A percentile compares a stretch with the other conserved stretches of the same genome.
Evolutionary conservation across 805 yeast genomes (phyloP).

Genomic region (Clavispora phyllophila): DNA sequence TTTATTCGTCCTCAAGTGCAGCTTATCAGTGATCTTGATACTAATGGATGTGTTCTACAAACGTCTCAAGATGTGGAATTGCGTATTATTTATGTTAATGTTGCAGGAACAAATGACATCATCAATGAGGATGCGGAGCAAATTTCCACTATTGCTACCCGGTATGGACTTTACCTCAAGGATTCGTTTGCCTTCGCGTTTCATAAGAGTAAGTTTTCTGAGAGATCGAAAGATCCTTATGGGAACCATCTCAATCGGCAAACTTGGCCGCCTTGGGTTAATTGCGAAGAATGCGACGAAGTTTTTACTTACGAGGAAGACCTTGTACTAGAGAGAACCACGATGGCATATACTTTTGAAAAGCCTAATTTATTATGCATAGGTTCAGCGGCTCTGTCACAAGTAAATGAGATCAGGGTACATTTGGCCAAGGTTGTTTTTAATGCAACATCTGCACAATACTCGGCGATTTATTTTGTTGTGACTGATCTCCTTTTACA

Average conservation of each 20-base stretch:
- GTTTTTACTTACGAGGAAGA: slow-evolving; percentile 18
- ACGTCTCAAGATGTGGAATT: slow-evolving; percentile 57
- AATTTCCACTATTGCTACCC: slow-evolving; percentile 45
- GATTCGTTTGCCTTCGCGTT: slow-evolving; percentile 55
- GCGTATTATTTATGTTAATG: slow-evolving; percentile 43
- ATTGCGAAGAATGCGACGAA: slow-evolving; percentile 24
- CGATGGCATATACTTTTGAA: slow-evolving; percentile 41
- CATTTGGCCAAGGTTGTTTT: slow-evolving; percentile 35
- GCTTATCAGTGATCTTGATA: slow-evolving; percentile 42
- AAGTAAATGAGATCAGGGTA: slow-evolving; percentile 26
- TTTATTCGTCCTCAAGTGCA: slow-evolving; percentile 83
- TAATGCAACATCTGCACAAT: slow-evolving; percentile 35
- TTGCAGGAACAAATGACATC: slow-evolving; percentile 35
- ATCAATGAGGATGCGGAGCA: slow-evolving; percentile 29
- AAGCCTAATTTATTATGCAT: slow-evolving; percentile 51
- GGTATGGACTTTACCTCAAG: slow-evolving; percentile 51
- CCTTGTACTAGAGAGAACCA: slow-evolving; percentile 29
- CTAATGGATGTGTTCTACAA: slow-evolving; percentile 44
- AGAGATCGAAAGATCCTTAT: slow-evolving; percentile 2
- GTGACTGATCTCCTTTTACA: slow-evolving; percentile 32
- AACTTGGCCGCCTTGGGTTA: slow-evolving; percentile 18
- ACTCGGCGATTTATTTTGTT: slow-evolving; percentile 30
- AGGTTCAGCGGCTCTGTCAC: slow-evolving; percentile 18
- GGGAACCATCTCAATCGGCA: background rate
- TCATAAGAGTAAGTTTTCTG: slow-evolving; percentile 26